Conservation (phyloP, 73 alveolate genomes). For the Paramecium bursaria region DNA sequence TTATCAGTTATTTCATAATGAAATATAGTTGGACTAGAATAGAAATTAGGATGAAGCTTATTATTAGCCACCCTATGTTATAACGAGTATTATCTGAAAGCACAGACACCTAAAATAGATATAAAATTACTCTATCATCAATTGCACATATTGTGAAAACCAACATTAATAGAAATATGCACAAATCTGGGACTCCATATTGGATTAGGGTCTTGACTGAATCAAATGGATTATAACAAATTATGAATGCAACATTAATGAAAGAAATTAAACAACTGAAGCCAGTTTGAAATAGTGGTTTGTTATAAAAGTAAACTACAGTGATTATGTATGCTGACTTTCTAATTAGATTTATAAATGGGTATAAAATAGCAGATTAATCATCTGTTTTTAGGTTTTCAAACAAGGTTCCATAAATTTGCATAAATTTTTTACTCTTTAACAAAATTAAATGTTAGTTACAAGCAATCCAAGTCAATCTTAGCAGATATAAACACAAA, state of each 20-base stretch:
- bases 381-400: background rate
- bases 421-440: background rate
- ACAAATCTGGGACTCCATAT: slow-evolving; percentile 29
- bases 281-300: background rate
- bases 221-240: slow-evolving; percentile 34
- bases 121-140: slow-evolving; percentile 48
- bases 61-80: no score
- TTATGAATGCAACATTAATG: background rate
- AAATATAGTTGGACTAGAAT: no score
- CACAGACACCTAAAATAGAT: no score
- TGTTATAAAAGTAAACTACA: background rate
- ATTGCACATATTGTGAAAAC: slow-evolving; percentile 20
- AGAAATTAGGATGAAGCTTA: no score
- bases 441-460: background rate
- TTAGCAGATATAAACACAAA: background rate
- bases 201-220: no score
- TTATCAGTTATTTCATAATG: no score
- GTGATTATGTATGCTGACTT: background rate
- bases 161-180: slow-evolving; percentile 7
- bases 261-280: background rate
- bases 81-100: no score
- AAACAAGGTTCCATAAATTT: background rate
- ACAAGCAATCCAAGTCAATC: background rate
- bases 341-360: background rate
- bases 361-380: background rate